Evolutionary conservation across 139 green algal genomes (phyloP), one percentile per base, ranked within the genome.

Genomic region (Bryopsis sp.): DNA sequence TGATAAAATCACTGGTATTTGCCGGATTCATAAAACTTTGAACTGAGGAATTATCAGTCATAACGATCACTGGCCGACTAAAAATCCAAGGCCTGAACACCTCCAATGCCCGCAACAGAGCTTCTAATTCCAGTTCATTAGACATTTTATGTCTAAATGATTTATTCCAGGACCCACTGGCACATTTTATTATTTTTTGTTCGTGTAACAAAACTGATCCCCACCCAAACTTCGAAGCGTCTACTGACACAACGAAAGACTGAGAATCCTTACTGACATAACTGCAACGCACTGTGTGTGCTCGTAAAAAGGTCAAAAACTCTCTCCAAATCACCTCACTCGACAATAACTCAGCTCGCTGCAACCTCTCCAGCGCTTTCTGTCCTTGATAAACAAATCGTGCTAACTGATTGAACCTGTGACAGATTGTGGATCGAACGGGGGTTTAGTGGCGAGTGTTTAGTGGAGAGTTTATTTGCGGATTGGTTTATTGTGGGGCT

Each of bases 61-160:
- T 36, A 6, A 61, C 50, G 15, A 26, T 61, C 8, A 61, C 50
- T 61, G 6, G 24, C 8, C 24, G 6, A 11, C 50, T 28, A 61
- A 61, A 61, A 6, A 26, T 61, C 50, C 50, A 61, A 8, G 50
- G 50, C 33, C 50, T 15, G 24, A 61, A 61, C 31, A 26, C 33
- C 24, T 26, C 15, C 24, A 61, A 26, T 33, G 50, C 50, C 50
- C 33, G 31, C 24, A 61, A 22, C 15, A 61, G 6, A 28, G 50
- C 50, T 28, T 61, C 50, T 26, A 28, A 36, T 26, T 61, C 50
- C 5, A 61, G 15, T 8, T 61, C 6, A 28, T 61, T 61, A 15
- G 50, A 61, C 24, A 61, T 35, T 28, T 61, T 22, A 61, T 61
- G 50, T 32, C 33, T 22, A 28, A 61, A 26, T 22, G 50, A 61